These are phyloP conservation scores for Ophiosphaerella narmari DNA, from an alignment of 2,329 filamentous ascomycete species.

Conservation along the genomic window DNA sequence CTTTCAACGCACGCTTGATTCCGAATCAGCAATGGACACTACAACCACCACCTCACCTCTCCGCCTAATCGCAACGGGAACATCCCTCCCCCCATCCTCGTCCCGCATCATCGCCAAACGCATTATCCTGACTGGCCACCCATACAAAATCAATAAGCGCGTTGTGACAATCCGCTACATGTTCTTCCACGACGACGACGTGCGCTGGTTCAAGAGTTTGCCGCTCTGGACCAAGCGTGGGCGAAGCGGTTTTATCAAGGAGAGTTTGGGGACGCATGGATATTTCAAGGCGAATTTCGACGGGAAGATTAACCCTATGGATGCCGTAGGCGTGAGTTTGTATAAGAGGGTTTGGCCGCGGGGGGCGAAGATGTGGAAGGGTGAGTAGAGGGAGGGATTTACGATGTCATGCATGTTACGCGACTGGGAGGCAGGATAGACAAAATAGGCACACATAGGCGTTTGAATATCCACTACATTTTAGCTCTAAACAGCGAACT, in stretches of 20 bases:
- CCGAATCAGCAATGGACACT: slow-evolving; percentile 7
- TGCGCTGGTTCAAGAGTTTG: slow-evolving; percentile 96
- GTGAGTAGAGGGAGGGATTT: slow-evolving; percentile 7
- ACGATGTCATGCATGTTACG: background rate
- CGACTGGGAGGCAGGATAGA: slow-evolving; percentile 1
- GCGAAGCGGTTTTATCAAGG: slow-evolving; percentile 88
- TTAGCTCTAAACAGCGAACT: background rate
- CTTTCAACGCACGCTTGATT: slow-evolving; percentile 67
- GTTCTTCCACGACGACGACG: slow-evolving; percentile 97
- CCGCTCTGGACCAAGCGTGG: slow-evolving; percentile 93
- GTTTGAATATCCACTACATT: background rate
- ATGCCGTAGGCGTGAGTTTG: slow-evolving; percentile 83
- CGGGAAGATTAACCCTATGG: slow-evolving; percentile 91
- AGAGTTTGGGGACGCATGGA: slow-evolving; percentile 93
- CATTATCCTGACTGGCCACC: slow-evolving; percentile 90
- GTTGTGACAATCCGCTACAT: slow-evolving; percentile 97
- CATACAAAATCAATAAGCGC: slow-evolving; percentile 98
- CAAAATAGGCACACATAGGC: slow-evolving; percentile 1
- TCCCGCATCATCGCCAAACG: slow-evolving; percentile 87
- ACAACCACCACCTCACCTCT: slow-evolving; percentile 50
- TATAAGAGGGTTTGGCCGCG: slow-evolving; percentile 67
- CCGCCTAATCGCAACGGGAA: slow-evolving; percentile 83
- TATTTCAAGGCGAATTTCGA: slow-evolving; percentile 99
- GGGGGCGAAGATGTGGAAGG: slow-evolving; percentile 57
- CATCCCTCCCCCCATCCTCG: slow-evolving; percentile 76